These are phyloP conservation scores for Ganoderma lucidum DNA, from an alignment of 1,284 basidiomycete genomes.

Conservation along the genomic window DNA sequence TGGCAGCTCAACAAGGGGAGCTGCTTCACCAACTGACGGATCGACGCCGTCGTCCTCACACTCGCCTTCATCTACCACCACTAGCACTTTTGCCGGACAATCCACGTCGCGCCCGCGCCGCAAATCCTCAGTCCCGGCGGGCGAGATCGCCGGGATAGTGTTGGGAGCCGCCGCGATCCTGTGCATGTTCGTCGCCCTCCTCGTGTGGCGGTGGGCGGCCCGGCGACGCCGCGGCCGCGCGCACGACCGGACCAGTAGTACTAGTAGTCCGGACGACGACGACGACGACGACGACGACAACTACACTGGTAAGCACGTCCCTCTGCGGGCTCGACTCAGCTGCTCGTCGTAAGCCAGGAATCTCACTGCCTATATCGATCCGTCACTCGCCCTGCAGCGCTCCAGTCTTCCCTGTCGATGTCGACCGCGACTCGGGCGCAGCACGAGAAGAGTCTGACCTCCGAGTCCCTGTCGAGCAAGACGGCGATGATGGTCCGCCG, in stretches of 20 bases:
- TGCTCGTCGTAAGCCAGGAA: not conserved
- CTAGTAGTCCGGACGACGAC: too few species aligned
- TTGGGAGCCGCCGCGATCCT: not conserved
- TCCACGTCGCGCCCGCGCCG: not conserved
- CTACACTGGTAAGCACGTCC: not conserved
- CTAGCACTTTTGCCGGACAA: not conserved
- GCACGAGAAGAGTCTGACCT: not conserved
- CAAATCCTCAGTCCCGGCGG: not conserved
- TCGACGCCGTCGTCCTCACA: not conserved
- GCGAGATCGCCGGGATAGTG: not conserved
- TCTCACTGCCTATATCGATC: too few species aligned
- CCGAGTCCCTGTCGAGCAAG: not conserved
- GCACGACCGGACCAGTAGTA: too few species aligned
- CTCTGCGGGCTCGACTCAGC: not conserved
- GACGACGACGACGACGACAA: not conserved
- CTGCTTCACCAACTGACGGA: not conserved
- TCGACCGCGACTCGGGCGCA: not conserved
- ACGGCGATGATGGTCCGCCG: not conserved
- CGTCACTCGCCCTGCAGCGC: not conserved
- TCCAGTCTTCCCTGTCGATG: not conserved
- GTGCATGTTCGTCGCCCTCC: not conserved
- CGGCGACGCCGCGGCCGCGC: not conserved
- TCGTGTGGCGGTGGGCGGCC: not conserved
- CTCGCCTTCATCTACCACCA: not conserved
- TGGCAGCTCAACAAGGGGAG: not conserved